These are phyloP conservation scores for Venturia carpophila DNA, from an alignment of 2,329 filamentous ascomycete species.

Conservation along the genomic window DNA sequence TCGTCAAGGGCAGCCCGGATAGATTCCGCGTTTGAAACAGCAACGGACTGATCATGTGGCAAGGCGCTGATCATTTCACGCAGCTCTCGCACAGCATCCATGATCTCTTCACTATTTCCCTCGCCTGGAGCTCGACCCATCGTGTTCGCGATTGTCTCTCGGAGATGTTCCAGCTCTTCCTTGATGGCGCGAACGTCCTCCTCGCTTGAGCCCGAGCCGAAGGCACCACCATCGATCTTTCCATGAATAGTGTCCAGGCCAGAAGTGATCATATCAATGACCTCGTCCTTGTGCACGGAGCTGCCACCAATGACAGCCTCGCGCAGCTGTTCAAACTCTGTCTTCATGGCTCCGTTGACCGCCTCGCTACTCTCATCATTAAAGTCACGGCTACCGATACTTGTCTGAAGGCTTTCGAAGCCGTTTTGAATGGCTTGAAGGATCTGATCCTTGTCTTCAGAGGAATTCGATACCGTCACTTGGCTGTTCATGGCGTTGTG, in stretches of 20 bases:
- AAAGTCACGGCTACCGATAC: conserved; percentile 31
- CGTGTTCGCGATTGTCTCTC: conserved; percentile 48
- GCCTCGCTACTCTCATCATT: conserved; percentile 37
- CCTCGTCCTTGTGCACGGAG: conserved; percentile 51
- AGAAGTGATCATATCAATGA: conserved; percentile 52
- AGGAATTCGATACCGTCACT: conserved; percentile 24
- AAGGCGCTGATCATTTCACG: neutral
- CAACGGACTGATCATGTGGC: conserved; percentile 5
- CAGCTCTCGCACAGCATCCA: conserved; percentile 30
- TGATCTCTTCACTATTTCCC: conserved; percentile 31
- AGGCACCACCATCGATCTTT: conserved; percentile 35
- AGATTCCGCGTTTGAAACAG: conserved; percentile 38
- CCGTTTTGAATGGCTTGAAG: conserved; percentile 33
- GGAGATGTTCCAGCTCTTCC: conserved; percentile 54
- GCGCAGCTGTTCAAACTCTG: conserved; percentile 74
- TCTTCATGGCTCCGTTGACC: conserved; percentile 63
- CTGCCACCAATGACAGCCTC: conserved; percentile 61
- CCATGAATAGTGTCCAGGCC: conserved; percentile 42
- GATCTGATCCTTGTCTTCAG: conserved; percentile 32
- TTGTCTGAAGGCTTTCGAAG: conserved; percentile 35
- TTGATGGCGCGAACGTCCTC: conserved; percentile 45
- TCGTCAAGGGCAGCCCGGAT: conserved; percentile 45
- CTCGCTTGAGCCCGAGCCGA: conserved; percentile 31
- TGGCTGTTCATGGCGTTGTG: conserved; percentile 46
- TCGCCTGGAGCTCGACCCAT: conserved; percentile 26